phyloP scores from a whole-genome alignment of 495 filamentous ascomycete species.

The Podospora fimiseda region DNA sequence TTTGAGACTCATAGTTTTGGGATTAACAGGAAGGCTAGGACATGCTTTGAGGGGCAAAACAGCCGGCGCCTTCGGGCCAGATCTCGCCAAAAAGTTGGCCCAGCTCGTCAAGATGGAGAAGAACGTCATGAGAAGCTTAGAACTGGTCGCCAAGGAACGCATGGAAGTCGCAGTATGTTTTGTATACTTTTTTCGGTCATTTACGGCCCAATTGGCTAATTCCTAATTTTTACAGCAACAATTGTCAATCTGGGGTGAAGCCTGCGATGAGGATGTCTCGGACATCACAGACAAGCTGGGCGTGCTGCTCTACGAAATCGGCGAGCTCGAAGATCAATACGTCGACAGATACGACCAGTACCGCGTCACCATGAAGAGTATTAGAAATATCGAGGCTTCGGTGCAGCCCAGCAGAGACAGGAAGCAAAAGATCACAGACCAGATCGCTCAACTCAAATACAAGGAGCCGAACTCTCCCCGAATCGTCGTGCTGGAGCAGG shows the following conservation, averaged over 20 bases:
- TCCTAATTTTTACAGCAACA: slow-evolving; percentile 68
- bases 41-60: slow-evolving; percentile 89
- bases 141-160: slow-evolving; percentile 86
- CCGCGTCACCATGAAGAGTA: slow-evolving; percentile 97
- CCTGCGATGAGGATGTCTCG: slow-evolving; percentile 93
- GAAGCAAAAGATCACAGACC: slow-evolving; percentile 99
- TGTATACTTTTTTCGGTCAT: too few species aligned
- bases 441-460: slow-evolving; percentile 98
- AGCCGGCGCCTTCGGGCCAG: slow-evolving; percentile 91
- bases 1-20: slow-evolving; percentile 7
- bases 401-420: slow-evolving; percentile 97
- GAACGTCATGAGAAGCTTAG: slow-evolving; percentile 98
- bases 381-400: slow-evolving; percentile 96
- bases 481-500: slow-evolving; percentile 96
- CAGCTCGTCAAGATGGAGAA: slow-evolving; percentile 99
- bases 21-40: slow-evolving; percentile 47
- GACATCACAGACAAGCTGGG: slow-evolving; percentile 99
- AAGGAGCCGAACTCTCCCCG: slow-evolving; percentile 97
- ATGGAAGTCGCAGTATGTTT: slow-evolving; percentile 94
- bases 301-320: slow-evolving; percentile 95
- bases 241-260: slow-evolving; percentile 96
- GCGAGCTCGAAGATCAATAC: slow-evolving; percentile 95
- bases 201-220: too few species aligned
- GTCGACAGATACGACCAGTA: slow-evolving; percentile 99
- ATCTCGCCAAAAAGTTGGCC: slow-evolving; percentile 92